A percentile compares a stretch with the other conserved stretches of the same genome.
These are phyloP conservation scores for Sequoia sempervirens DNA, from an alignment of 75 land plant genomes.

Conservation along the genomic window DNA sequence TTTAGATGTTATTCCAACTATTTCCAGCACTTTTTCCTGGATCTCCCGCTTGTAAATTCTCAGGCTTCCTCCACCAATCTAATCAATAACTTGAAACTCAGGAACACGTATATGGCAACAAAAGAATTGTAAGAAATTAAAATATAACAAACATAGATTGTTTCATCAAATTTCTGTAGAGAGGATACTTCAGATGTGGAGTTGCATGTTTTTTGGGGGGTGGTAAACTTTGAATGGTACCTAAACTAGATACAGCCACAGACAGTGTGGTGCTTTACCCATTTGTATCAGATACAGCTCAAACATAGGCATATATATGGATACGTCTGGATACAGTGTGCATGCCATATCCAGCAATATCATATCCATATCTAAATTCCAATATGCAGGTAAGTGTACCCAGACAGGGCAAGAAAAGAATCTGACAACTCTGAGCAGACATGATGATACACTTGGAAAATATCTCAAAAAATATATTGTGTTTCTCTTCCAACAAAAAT, in stretches of 20 bases:
- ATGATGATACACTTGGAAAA: neutral
- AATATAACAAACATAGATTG: neutral
- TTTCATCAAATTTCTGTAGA: neutral
- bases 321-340: too few species aligned
- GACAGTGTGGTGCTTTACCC: too few species aligned
- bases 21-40: constrained; percentile 85
- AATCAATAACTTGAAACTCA: neutral
- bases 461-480: neutral
- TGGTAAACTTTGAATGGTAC: too few species aligned
- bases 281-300: too few species aligned
- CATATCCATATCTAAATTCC: too few species aligned
- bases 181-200: neutral
- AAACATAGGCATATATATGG: too few species aligned
- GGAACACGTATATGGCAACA: neutral
- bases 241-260: too few species aligned
- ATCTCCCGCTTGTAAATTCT: constrained; percentile 85
- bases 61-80: constrained; percentile 99
- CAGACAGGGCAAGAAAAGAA: too few species aligned
- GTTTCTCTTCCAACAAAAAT: neutral
- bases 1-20: constrained; percentile 64
- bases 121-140: neutral
- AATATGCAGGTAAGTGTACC: too few species aligned
- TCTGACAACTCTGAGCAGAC: too few species aligned
- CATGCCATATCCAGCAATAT: too few species aligned
- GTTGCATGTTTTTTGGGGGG: too few species aligned